Evolutionary conservation across 352 stramenopile genomes (phyloP).

Genomic region (Blastocystis sp.): DNA sequence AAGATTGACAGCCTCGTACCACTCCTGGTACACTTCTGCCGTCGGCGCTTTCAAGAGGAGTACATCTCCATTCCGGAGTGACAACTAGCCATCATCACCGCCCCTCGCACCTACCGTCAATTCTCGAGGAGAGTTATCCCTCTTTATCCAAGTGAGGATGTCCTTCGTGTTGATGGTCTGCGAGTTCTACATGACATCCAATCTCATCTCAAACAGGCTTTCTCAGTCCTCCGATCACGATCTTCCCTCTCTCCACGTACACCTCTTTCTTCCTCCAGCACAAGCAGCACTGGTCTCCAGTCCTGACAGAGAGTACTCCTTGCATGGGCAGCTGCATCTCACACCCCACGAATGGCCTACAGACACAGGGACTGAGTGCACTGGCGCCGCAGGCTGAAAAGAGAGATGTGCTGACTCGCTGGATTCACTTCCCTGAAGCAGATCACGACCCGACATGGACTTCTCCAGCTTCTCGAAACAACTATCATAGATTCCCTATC

Average conservation of each 20-base stretch:
- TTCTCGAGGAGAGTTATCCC: not conserved
- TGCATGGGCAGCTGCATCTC: constrained; percentile 3
- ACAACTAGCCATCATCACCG: not conserved
- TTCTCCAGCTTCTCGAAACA: constrained; percentile 18
- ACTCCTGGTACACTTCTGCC: not conserved
- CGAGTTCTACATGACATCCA: not conserved
- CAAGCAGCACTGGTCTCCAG: not conserved
- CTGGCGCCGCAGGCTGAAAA: not conserved
- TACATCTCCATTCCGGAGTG: not conserved
- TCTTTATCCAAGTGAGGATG: not conserved
- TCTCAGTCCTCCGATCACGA: not conserved
- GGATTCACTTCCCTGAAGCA: not conserved
- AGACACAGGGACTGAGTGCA: not conserved
- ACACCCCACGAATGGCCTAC: not conserved
- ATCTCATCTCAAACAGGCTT: not conserved
- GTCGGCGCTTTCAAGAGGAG: not conserved
- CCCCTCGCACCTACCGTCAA: not conserved
- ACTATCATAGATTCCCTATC: not conserved
- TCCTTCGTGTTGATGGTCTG: not conserved
- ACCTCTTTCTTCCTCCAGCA: not conserved
- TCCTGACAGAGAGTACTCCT: not conserved
- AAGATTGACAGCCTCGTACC: constrained; percentile 11
- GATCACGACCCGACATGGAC: not conserved
- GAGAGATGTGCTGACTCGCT: not conserved
- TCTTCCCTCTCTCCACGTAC: constrained; percentile 44